Percentiles rank a stretch among this genome's conserved stretches.
Evolutionary conservation across 2,329 filamentous ascomycete genomes (phyloP).

Genomic region (Trichoderma simmonsii): DNA sequence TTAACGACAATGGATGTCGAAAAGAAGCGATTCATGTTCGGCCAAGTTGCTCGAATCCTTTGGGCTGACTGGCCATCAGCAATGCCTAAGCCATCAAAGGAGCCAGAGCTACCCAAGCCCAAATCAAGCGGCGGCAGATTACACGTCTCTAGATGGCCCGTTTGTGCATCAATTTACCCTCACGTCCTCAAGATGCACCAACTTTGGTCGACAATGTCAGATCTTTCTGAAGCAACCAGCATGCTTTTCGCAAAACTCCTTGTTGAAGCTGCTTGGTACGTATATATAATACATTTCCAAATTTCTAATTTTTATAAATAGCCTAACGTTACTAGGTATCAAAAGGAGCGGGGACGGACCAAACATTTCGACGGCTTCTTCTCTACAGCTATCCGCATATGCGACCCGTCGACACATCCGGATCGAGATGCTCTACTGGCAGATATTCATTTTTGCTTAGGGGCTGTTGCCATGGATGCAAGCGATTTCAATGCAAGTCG

Average conservation of each 20-base stretch:
- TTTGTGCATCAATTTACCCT: neutral
- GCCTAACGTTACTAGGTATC: neutral
- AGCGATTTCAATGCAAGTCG: neutral
- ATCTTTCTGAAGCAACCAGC: neutral
- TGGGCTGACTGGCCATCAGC: neutral
- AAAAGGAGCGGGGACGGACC: neutral
- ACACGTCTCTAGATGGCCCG: neutral
- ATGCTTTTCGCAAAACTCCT: neutral
- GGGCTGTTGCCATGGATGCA: neutral
- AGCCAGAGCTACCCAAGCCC: neutral
- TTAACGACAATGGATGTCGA: neutral
- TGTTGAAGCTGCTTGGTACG: neutral
- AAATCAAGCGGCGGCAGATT: neutral
- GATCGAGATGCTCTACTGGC: neutral
- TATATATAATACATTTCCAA: neutral
- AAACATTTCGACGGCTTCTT: neutral
- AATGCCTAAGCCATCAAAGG: neutral
- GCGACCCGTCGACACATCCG: neutral
- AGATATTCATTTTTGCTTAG: neutral
- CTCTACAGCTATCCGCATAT: neutral
- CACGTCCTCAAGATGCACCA: neutral
- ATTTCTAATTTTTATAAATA: neutral
- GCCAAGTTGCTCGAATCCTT: neutral
- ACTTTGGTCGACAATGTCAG: neutral
- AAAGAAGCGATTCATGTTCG: neutral